Evolutionary conservation across 805 yeast species (phyloP), one percentile per base, ranked within the genome.

Genomic region (Komagataella phaffii): DNA sequence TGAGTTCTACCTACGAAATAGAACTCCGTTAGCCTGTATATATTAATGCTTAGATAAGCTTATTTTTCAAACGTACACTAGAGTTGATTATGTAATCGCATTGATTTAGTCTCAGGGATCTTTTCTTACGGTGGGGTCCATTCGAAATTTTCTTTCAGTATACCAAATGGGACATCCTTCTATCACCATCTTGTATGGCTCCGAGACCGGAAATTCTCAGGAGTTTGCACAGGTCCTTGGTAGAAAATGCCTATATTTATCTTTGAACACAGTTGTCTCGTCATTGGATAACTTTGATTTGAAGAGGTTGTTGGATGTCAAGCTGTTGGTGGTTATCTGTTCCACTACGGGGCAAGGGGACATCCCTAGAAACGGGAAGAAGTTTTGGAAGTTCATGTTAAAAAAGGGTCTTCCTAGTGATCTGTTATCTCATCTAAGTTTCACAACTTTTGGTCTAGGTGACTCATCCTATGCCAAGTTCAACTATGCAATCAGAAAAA

Each of bases 291-390:
- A 79, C 47, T 79, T 78, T 59, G 77, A 81, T 53, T 64, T 83
- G 47, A 75, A 72, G 56, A 71, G 71, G 52, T 66, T 87, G 49
- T 67, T 77, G 4, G 71, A 79, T 3, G 73, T 80, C 14, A 59
- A 67, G 6, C 65, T 66, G 24, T 69, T 79, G 50, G 70, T 82
- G 19, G 72, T 83, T 0, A 63, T 91, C 2, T 85, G 95, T 62
- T 82, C 96, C 1, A 91, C 99, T 0, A 85, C 96, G 1, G 98
- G 99, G 6, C 97, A 91, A 65, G 99, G 99, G 24, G 96, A 85
- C 55, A 65, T 91, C 40, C 98, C 99, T 0, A 66, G 85, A 46
- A 88, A 88, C 61, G 83, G 85, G 0, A 72, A 72, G 55, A 79
- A 76, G 54, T 78, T 91, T 55, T 85, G 96, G 95, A 73, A 75